phyloP scores from a whole-genome alignment of 2,329 filamentous ascomycete species.

The Ceratocystis cacaofunesta region DNA sequence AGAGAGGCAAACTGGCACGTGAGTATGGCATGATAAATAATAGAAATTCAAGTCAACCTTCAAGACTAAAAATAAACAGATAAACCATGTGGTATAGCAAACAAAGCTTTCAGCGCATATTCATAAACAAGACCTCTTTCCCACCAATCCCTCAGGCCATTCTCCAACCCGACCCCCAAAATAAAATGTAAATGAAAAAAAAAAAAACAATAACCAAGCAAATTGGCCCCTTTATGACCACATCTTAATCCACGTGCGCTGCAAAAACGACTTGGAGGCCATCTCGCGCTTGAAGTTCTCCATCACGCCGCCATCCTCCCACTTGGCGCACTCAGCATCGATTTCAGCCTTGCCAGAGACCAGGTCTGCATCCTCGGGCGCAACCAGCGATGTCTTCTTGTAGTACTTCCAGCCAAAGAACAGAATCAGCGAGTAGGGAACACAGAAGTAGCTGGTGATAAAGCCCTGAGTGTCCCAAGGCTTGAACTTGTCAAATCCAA shows the following conservation, averaged over 20 bases:
- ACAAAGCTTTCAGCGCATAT: background rate
- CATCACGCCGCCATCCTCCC: conserved; percentile 33
- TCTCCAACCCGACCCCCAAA: background rate
- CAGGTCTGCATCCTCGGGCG: conserved; percentile 45
- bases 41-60: background rate
- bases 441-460: conserved; percentile 38
- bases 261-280: conserved; percentile 25
- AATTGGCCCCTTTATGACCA: conserved; percentile 23
- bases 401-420: conserved; percentile 53
- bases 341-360: conserved; percentile 49
- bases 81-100: background rate
- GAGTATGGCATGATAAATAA: background rate
- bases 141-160: background rate
- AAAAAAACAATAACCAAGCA: background rate
- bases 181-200: background rate
- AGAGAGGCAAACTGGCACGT: background rate
- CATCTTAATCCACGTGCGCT: conserved; percentile 27
- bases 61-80: background rate
- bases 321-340: conserved; percentile 36
- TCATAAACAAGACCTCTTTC: background rate
- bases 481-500: conserved; percentile 41
- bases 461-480: conserved; percentile 30
- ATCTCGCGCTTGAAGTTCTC: conserved; percentile 29
- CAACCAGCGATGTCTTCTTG: conserved; percentile 43
- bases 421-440: conserved; percentile 38